phyloP scores from a whole-genome alignment of 1,284 basidiomycete species.

The Ustilago hordei region DNA sequence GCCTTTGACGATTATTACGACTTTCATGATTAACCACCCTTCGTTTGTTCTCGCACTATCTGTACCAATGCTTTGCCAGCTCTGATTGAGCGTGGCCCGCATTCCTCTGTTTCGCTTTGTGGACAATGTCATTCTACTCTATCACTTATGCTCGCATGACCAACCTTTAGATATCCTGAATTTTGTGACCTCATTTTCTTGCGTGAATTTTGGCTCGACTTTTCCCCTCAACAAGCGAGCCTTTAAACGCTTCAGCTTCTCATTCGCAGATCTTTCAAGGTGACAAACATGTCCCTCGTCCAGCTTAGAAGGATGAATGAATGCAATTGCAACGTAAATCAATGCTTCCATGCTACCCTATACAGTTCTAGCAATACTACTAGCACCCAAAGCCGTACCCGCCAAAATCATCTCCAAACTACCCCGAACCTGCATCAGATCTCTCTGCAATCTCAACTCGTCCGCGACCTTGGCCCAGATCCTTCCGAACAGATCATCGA shows the following conservation, averaged over 20 bases:
- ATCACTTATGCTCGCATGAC: not conserved
- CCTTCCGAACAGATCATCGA: constrained; percentile 85
- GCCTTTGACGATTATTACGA: not conserved
- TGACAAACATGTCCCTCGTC: not conserved
- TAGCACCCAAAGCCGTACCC: constrained; percentile 54
- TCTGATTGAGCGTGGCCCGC: not conserved
- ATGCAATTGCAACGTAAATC: not conserved
- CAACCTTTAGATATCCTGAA: not conserved
- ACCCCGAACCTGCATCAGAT: constrained; percentile 84
- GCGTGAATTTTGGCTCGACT: not conserved
- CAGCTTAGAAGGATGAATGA: not conserved
- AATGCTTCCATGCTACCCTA: not conserved
- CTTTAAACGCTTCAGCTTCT: not conserved
- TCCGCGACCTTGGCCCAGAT: constrained; percentile 84
- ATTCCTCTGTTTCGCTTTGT: constrained; percentile 8
- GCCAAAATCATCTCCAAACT: constrained; percentile 90
- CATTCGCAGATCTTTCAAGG: not conserved
- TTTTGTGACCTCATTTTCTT: not conserved
- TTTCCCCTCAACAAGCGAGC: not conserved
- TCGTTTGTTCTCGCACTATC: not conserved
- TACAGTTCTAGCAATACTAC: constrained; percentile 8
- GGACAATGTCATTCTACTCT: constrained; percentile 23
- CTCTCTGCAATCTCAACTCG: constrained; percentile 90
- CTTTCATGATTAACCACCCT: not conserved
- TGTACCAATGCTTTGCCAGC: not conserved